Percentiles rank a stretch among this genome's conserved stretches.
These are phyloP conservation scores for Trichoderma parareesei DNA, from an alignment of 495 filamentous ascomycete genomes.

Conservation along the genomic window DNA sequence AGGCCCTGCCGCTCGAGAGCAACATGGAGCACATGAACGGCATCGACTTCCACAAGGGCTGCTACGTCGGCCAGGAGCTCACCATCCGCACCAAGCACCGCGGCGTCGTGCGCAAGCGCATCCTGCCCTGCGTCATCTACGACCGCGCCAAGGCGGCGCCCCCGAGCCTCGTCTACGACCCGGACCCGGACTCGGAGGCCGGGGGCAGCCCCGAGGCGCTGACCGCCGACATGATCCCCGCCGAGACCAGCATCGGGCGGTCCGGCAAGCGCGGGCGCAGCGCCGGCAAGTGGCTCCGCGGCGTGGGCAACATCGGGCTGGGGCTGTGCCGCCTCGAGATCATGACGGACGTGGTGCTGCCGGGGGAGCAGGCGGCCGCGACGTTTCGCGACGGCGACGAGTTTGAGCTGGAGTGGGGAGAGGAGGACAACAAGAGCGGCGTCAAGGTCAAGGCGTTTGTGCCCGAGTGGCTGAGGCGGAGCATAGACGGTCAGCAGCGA, in stretches of 20 bases:
- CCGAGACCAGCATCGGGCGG: constrained; percentile 33
- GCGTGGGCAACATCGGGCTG: constrained; percentile 77
- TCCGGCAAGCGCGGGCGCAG: constrained; percentile 50
- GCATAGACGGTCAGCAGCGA: constrained; percentile 16
- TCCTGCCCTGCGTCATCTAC: constrained; percentile 81
- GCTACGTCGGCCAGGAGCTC: constrained; percentile 93
- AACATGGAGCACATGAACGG: constrained; percentile 77
- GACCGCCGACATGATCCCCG: constrained; percentile 22
- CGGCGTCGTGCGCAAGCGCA: constrained; percentile 82
- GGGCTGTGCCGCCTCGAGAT: constrained; percentile 82
- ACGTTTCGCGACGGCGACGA: constrained; percentile 37
- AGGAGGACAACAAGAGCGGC: constrained; percentile 16
- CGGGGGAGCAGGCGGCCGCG: constrained; percentile 52
- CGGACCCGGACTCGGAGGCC: constrained; percentile 15
- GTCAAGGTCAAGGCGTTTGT: constrained; percentile 78
- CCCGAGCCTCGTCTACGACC: constrained; percentile 39
- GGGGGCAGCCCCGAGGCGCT: constrained; percentile 17
- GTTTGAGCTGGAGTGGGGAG: constrained; percentile 34
- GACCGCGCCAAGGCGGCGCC: constrained; percentile 23
- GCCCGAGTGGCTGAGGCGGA: constrained; percentile 61
- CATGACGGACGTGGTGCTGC: constrained; percentile 70
- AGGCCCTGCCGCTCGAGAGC: constrained; percentile 69
- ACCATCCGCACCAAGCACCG: constrained; percentile 92
- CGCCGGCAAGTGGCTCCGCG: constrained; percentile 67
- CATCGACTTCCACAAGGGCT: constrained; percentile 90